Percentiles rank a stretch among this genome's conserved stretches.
Conservation (phyloP, 2,329 filamentous ascomycete genomes). For the Ophidiomyces ophidiicola region DNA sequence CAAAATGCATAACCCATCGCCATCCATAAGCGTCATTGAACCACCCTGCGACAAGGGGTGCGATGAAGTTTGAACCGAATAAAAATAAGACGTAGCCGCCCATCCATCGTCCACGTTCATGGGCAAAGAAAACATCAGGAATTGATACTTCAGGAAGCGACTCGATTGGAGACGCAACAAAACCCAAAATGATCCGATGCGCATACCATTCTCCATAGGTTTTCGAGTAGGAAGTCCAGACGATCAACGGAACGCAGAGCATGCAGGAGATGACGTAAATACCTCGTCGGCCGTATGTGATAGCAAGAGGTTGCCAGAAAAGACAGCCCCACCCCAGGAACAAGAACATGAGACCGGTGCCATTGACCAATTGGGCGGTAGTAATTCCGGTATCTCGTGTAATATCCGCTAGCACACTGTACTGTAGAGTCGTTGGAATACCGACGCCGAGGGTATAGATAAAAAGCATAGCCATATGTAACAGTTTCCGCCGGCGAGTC, state of each 20-base stretch:
- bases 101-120: constrained; percentile 35
- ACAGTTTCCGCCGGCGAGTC: constrained; percentile 24
- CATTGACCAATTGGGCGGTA: constrained; percentile 36
- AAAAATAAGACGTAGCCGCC: constrained; percentile 36
- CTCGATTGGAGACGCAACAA: constrained; percentile 39
- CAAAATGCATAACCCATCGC: constrained; percentile 43
- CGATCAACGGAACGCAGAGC: constrained; percentile 29
- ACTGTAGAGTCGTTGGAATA: constrained; percentile 40
- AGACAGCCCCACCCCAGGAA: constrained; percentile 41
- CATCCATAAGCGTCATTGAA: constrained; percentile 40
- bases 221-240: constrained; percentile 37
- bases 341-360: constrained; percentile 43
- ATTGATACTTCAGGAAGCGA: constrained; percentile 39
- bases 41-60: constrained; percentile 40
- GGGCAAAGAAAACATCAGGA: constrained; percentile 36
- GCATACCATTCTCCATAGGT: constrained; percentile 38
- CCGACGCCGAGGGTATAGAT: constrained; percentile 40
- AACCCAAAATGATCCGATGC: constrained; percentile 37
- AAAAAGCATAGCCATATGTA: constrained; percentile 21
- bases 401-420: constrained; percentile 40
- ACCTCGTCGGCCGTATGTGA: constrained; percentile 41
- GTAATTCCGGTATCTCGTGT: constrained; percentile 37
- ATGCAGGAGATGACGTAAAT: constrained; percentile 37
- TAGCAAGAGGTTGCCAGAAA: constrained; percentile 42
- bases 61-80: constrained; percentile 36